These are phyloP conservation scores for Coemansia sp. DNA, from an alignment of 192 early-diverging fungal species.

Conservation along the genomic window DNA sequence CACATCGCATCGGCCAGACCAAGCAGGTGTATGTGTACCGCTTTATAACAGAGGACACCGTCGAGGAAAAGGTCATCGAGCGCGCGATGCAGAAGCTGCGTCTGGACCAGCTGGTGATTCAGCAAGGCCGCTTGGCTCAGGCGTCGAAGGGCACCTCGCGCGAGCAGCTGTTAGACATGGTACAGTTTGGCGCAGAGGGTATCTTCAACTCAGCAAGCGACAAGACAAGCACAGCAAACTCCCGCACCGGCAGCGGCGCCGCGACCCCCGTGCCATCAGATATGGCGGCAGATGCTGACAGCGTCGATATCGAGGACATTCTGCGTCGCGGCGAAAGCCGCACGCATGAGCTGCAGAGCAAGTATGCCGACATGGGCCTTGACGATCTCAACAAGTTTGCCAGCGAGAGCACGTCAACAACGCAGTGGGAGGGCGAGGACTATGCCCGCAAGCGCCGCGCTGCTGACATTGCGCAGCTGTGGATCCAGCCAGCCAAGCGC, in stretches of 20 bases:
- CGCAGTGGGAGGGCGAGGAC: constrained; percentile 96
- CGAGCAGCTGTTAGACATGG: constrained; percentile 82
- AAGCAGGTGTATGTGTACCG: constrained; percentile 97
- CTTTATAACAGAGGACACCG: constrained; percentile 94
- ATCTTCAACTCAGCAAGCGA: constrained; percentile 64
- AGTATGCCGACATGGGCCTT: constrained; percentile 87
- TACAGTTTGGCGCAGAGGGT: constrained; percentile 90
- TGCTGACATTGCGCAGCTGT: constrained; percentile 53
- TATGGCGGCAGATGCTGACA: constrained; percentile 24
- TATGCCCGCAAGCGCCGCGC: constrained; percentile 72
- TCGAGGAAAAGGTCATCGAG: constrained; percentile 98
- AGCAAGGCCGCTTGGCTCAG: constrained; percentile 85
- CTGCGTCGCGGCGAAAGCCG: constrained; percentile 84
- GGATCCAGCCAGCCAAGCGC: constrained; percentile 94
- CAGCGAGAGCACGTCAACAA: constrained; percentile 66
- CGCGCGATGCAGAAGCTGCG: constrained; percentile 95
- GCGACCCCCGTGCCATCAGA: constrained; percentile 49
- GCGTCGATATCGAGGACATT: constrained; percentile 75
- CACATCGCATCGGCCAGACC: constrained; percentile 98
- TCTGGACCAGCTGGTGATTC: constrained; percentile 97
- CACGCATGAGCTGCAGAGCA: constrained; percentile 82
- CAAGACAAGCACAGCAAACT: constrained; percentile 24
- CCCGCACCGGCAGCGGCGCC: constrained; percentile 28
- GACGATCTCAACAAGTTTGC: constrained; percentile 94
- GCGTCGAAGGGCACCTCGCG: constrained; percentile 61